Evolutionary conservation across 306 rosid species (phyloP).

Genomic region (Pterocarpus macrocarpus): DNA sequence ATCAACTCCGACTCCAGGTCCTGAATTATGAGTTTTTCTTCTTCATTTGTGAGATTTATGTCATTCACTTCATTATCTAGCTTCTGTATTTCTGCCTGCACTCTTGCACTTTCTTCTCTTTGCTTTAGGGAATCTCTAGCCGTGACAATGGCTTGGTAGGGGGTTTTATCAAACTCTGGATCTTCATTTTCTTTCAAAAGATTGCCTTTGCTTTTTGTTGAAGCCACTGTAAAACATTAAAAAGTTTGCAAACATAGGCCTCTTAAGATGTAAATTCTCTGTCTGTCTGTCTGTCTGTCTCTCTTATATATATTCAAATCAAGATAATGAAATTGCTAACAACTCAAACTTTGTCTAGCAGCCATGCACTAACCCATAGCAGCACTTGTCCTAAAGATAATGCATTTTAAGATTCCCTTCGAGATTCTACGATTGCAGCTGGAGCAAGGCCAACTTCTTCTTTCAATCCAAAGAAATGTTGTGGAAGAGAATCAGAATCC

Average conservation of each 20-base stretch:
- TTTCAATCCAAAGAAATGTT: constrained; percentile 79
- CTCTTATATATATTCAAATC: background rate
- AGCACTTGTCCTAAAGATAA: constrained; percentile 71
- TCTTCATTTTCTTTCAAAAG: constrained; percentile 79
- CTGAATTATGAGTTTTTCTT: constrained; percentile 78
- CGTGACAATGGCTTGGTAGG: constrained; percentile 87
- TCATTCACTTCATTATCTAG: constrained; percentile 80
- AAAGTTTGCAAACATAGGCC: background rate
- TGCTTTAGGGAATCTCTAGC: constrained; percentile 91
- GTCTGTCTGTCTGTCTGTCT: background rate
- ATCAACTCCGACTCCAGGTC: constrained; percentile 75
- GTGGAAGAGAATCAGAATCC: constrained; percentile 90
- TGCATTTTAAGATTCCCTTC: constrained; percentile 50
- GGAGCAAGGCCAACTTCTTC: constrained; percentile 88
- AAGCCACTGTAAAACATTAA: constrained; percentile 53
- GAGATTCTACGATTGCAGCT: constrained; percentile 80
- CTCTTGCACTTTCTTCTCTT: constrained; percentile 72
- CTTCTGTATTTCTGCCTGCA: constrained; percentile 75
- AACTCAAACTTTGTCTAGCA: constrained; percentile 13
- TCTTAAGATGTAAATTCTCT: constrained; percentile 18
- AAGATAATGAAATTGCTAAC: background rate
- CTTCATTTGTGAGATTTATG: constrained; percentile 77
- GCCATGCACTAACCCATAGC: constrained; percentile 67
- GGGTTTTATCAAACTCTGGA: constrained; percentile 64
- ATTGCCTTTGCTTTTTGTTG: constrained; percentile 59